These are phyloP conservation scores for Stachybotrys chartarum DNA, from an alignment of 2,329 filamentous ascomycete genomes.

Conservation along the genomic window DNA sequence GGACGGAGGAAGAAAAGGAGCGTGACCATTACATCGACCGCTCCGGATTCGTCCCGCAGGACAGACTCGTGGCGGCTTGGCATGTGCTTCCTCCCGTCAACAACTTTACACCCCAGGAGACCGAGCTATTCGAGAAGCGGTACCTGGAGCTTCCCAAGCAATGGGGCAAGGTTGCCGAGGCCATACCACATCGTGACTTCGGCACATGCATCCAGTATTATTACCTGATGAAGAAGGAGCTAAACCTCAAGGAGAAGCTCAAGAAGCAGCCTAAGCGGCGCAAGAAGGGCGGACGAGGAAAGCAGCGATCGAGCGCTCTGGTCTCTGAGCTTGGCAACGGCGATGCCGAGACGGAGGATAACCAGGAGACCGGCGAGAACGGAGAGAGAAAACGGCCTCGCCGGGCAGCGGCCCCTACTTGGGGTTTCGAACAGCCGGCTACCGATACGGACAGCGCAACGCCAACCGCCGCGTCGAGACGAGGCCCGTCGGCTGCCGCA, in stretches of 20 bases:
- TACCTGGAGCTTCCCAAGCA: conserved; percentile 75
- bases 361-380: conserved; percentile 49
- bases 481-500: conserved; percentile 30
- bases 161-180: conserved; percentile 70
- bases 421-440: conserved; percentile 53
- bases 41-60: conserved; percentile 56
- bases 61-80: conserved; percentile 62
- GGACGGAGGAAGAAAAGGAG: conserved; percentile 51
- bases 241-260: conserved; percentile 70
- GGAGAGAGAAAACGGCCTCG: conserved; percentile 51
- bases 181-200: conserved; percentile 61
- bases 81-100: conserved; percentile 66
- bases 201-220: conserved; percentile 81
- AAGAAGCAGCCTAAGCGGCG: conserved; percentile 55
- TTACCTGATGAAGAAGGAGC: conserved; percentile 70
- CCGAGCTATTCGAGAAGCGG: conserved; percentile 62
- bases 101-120: conserved; percentile 68
- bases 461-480: conserved; percentile 49
- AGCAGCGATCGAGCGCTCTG: conserved; percentile 55
- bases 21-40: conserved; percentile 56
- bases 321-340: conserved; percentile 59
- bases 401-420: conserved; percentile 63
- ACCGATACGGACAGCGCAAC: conserved; percentile 55
- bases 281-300: conserved; percentile 48
- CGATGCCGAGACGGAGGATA: conserved; percentile 49